Conservation (phyloP, 1,284 basidiomycete genomes). For the Agaricales sp. region DNA sequence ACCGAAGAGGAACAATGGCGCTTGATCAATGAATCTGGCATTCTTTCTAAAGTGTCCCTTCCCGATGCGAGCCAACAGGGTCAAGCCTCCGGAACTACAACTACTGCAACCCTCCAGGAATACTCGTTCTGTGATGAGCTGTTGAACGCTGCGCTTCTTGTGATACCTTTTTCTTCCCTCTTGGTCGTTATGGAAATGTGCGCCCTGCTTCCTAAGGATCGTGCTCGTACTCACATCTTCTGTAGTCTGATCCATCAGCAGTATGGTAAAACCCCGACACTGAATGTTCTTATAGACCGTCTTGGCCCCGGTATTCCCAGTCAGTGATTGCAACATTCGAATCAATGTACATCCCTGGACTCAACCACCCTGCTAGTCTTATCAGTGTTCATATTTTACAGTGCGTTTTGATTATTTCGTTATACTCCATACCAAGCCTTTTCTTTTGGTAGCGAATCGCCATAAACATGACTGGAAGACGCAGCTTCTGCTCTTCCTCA, state of each 20-base stretch:
- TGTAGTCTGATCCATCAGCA: conserved; percentile 63
- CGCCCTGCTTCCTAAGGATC: not conserved
- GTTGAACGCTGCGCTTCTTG: conserved; percentile 46
- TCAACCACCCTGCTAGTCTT: conserved; percentile 36
- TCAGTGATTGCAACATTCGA: conserved; percentile 25
- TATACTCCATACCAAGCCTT: not conserved
- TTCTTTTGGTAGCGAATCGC: conserved; percentile 37
- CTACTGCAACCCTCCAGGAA: too few species aligned
- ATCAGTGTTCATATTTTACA: conserved; percentile 67
- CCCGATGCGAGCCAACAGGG: too few species aligned
- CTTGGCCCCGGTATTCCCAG: conserved; percentile 58
- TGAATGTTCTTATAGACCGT: conserved; percentile 37
- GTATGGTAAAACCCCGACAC: conserved; percentile 47
- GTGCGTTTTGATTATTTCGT: conserved; percentile 28
- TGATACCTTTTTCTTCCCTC: conserved; percentile 63
- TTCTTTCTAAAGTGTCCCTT: conserved; percentile 39
- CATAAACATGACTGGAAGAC: conserved; percentile 43
- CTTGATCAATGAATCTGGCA: conserved; percentile 55
- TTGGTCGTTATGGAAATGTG: conserved; percentile 73
- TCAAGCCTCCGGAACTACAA: too few species aligned
- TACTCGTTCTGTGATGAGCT: conserved; percentile 39
- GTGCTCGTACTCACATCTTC: conserved; percentile 8
- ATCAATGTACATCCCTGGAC: not conserved
- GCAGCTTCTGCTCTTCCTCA: conserved; percentile 46
- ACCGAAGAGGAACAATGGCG: conserved; percentile 71